phyloP scores from a whole-genome alignment of 306 rosid genomes.

The Delonix regia region DNA sequence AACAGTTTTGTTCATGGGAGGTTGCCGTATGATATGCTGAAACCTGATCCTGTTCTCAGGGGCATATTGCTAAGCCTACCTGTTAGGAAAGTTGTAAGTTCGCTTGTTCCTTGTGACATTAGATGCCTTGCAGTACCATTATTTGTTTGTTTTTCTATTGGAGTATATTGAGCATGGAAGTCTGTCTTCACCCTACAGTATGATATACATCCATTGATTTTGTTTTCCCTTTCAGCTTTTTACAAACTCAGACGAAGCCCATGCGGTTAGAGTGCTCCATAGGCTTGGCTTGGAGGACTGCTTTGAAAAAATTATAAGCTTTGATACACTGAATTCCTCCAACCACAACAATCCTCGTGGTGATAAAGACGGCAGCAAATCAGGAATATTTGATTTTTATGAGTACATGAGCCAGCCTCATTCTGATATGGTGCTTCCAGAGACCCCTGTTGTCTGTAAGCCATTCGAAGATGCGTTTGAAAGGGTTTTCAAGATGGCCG shows the following conservation, averaged over 20 bases:
- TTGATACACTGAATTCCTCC: slow-evolving; percentile 78
- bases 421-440: slow-evolving; percentile 49
- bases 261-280: slow-evolving; percentile 60
- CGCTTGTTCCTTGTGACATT: neutral
- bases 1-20: slow-evolving; percentile 83
- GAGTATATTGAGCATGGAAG: neutral
- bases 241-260: slow-evolving; percentile 67
- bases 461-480: slow-evolving; percentile 75
- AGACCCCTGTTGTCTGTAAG: slow-evolving; percentile 75
- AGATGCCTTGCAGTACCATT: neutral
- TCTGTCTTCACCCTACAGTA: neutral
- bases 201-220: neutral
- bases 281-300: slow-evolving; percentile 90
- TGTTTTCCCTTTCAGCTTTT: slow-evolving; percentile 53
- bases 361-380: slow-evolving; percentile 37
- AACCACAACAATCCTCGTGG: slow-evolving; percentile 2
- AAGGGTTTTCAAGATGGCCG: slow-evolving; percentile 61
- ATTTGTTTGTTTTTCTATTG: neutral
- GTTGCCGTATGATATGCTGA: slow-evolving; percentile 70
- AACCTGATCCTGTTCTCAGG: slow-evolving; percentile 76
- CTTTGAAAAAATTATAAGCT: slow-evolving; percentile 74
- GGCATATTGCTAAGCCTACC: slow-evolving; percentile 79
- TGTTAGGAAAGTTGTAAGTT: slow-evolving; percentile 73
- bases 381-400: slow-evolving; percentile 39
- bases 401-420: slow-evolving; percentile 43